Base-by-base conservation (phyloP, 2,329 filamentous ascomycete genomes). In the Talaromyces sp. region DNA sequence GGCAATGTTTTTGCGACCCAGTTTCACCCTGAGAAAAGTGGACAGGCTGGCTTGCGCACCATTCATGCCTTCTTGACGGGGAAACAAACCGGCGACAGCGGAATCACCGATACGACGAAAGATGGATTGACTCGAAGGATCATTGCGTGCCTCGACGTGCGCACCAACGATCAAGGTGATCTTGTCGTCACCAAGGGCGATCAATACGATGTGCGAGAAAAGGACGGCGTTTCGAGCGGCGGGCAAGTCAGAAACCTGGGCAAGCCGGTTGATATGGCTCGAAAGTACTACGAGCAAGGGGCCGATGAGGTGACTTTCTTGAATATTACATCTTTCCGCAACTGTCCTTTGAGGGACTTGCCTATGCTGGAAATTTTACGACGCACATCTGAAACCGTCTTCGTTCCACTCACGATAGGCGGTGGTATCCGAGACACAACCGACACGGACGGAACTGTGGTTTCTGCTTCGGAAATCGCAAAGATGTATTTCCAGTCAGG, bases 141-240 rank as follows among this genome's bases (percentile, higher is more conserved):
- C 56, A 97, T 99, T 71, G 94, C 94, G 29, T 99, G 94, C 72
- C 86, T 99, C 29, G 94, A 99, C 72, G 94, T 99, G 56, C 89
- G 94, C 50, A 86, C 92, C 57, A 99, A 99, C 74, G 94, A 99
- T 74, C 82, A 89, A 62, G 94, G 94, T 35, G 94, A 99, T 75
- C 82, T 99, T 10, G 94, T 99, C 0, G 94, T 99, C 41, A 99
- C 94, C 14, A 99, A 99, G 77, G 94, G 94, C 60, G 94, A 99
- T 76, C 93, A 97, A 75, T 99, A 99, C 78, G 94, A 99, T 70
- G 94, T 99, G 7, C 90, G 94, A 32, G 94, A 97, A 70, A 97
- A 97, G 77, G 80, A 81, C 24, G 81, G 78, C 14, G 80, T 81
- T 60, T 81, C 84, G 58, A 79, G 68, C 27, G 78, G 78, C 54